Base-by-base conservation (phyloP, 2,329 filamentous ascomycete species). In the Bisporella sp. region DNA sequence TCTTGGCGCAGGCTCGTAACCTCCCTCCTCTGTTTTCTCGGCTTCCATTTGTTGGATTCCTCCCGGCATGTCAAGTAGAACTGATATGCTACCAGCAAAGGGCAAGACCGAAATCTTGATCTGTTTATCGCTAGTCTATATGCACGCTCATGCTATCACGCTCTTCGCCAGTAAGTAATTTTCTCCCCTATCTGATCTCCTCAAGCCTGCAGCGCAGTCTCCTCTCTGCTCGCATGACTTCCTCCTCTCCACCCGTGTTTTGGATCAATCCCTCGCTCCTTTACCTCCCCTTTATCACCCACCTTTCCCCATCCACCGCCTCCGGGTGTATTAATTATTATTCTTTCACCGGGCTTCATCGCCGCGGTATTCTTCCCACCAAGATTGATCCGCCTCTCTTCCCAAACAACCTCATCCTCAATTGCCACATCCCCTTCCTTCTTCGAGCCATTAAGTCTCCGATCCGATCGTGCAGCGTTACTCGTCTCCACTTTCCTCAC, bases 291-390 rank as follows among this genome's bases (percentile, higher is more conserved):
- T 58, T 79, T 73, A 50, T 77, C 72, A 0, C 82, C 85, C 0
- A 74, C 70, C 39, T 66, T 67, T 6, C 86, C 87, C 85, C 86
- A 92, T 0, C 83, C 88, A 41, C 88, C 88, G 48, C 88, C 88
- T 31, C 88, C 88, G 3, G 88, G 88, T 4, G 88, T 92, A 56
- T 76, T 76, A 13, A 93, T 74, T 49, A 92, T 86, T 61, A 92
- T 89, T 5, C 86, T 73, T 63, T 93, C 88, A 0, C 88, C 88
- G 1, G 82, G 73, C 62, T 81, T 74, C 85, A 92, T 90, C 9
- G 77, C 75, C 9, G 86, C 87, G 30, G 82, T 89, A 59, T 91
- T 92, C 74, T 92, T 92, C 1, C 81, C 85, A 0, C 87, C 87
- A 39, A 91, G 65, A 61, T 87, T 90, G 62, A 91, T 84, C 47